A percentile compares a stretch with the other conserved stretches of the same genome.
phyloP scores from a whole-genome alignment of 768 basidiomycete genomes.

The Lactarius sp. region DNA sequence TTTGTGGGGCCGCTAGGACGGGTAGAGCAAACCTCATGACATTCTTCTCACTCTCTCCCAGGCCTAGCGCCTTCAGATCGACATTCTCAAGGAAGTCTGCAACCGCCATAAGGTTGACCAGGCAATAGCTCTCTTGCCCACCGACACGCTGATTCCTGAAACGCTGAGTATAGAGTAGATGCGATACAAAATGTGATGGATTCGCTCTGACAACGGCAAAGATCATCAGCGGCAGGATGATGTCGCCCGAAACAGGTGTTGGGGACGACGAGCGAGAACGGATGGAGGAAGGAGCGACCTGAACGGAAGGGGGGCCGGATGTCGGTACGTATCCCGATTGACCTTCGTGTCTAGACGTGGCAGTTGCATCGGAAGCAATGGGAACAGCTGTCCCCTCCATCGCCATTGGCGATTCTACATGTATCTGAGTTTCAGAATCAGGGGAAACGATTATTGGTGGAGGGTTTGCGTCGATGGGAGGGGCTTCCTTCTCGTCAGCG shows the following conservation, averaged over 20 bases:
- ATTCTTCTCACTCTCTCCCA: slow-evolving; percentile 54
- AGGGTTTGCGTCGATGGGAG: slow-evolving; percentile 11
- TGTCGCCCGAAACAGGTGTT: slow-evolving; percentile 74
- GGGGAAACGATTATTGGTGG: slow-evolving; percentile 29
- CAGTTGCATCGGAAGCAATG: slow-evolving; percentile 8
- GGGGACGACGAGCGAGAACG: slow-evolving; percentile 28
- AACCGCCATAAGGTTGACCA: slow-evolving; percentile 92
- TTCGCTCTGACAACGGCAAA: slow-evolving; percentile 92
- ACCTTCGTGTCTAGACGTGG: background rate
- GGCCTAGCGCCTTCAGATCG: slow-evolving; percentile 65
- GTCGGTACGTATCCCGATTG: background rate
- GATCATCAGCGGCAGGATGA: slow-evolving; percentile 90
- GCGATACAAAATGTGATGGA: slow-evolving; percentile 72
- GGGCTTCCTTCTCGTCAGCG: slow-evolving; percentile 12
- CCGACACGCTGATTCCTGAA: slow-evolving; percentile 53
- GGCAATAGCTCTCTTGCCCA: slow-evolving; percentile 88
- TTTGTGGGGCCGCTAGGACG: background rate
- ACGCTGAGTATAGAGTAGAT: slow-evolving; percentile 59
- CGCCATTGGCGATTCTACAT: slow-evolving; percentile 11
- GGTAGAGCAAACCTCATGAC: slow-evolving; percentile 47
- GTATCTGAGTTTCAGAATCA: slow-evolving; percentile 20
- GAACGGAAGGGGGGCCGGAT: background rate
- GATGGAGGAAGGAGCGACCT: slow-evolving; percentile 14
- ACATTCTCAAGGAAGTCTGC: slow-evolving; percentile 96
- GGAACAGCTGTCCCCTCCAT: background rate